Evolutionary conservation across 108 stramenopile species (phyloP), one percentile per base, ranked within the genome.

Genomic region (Discostella stelligeroides): DNA sequence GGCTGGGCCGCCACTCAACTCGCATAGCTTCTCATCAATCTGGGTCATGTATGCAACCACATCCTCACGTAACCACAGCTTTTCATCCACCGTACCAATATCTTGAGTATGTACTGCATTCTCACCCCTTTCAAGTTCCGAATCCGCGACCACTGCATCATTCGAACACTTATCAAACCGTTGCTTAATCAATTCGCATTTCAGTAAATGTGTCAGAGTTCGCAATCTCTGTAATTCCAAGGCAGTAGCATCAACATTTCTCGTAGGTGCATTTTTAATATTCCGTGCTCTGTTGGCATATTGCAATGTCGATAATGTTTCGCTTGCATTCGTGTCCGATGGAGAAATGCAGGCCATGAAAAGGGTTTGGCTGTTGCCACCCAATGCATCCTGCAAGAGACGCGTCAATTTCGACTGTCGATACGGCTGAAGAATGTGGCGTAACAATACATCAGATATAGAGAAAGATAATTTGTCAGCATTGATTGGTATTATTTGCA

Each of bases 241-340:
- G 15, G 78, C 62, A 59, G 85, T 86, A 17, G 84, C 81, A 77
- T 95, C 91, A 1, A 92, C 88, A 76, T 92, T 92, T 55, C 85
- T 79, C 12, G 85, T 89, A 6, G 90, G 90, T 20, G 88, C 84
- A 69, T 95, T 95, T 28, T 82, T 89, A 68, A 99, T 98, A 59
- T 94, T 96, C 76, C 95, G 88, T 40, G 98, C 98, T 4, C 97
- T 86, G 74, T 94, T 96, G 11, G 98, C 98, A 61, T 91, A 99
- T 30, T 89, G 88, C 39, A 99, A 67, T 20, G 99, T 99, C 18
- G 89, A 89, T 10, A 97, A 73, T 17, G 90, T 95, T 66, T 99
- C 99, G 57, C 88, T 88, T 3, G 85, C 87, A 82, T 95, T 95
- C 15, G 82, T 96, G 86, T 85, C 82, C 1, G 90, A 86, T 4